Conservation (phyloP, 2,329 filamentous ascomycete species). For the Xylariaceae sp. region DNA sequence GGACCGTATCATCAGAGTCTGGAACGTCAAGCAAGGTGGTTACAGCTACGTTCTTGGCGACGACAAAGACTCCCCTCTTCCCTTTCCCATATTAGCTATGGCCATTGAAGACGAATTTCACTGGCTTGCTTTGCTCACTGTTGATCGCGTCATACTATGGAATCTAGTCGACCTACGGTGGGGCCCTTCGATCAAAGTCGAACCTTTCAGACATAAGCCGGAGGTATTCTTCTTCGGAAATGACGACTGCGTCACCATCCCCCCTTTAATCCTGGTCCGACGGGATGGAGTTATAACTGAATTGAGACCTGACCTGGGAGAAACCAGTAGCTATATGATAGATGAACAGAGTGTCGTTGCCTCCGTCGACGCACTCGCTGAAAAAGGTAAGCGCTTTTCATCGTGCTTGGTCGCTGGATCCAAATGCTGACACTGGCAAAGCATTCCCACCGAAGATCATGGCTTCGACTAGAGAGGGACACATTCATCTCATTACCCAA, state of each 20-base stretch:
- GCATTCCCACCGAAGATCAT: slow-evolving; percentile 30
- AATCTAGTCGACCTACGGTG: slow-evolving; percentile 55
- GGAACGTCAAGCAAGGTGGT: slow-evolving; percentile 52
- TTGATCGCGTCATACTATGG: slow-evolving; percentile 59
- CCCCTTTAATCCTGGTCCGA: slow-evolving; percentile 57
- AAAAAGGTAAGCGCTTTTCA: slow-evolving; percentile 38
- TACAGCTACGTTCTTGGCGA: slow-evolving; percentile 38
- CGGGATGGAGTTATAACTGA: slow-evolving; percentile 62
- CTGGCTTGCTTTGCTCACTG: slow-evolving; percentile 64
- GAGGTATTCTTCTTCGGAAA: slow-evolving; percentile 62
- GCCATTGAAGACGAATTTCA: slow-evolving; percentile 61
- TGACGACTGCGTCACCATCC: slow-evolving; percentile 32
- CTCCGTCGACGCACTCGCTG: slow-evolving; percentile 44
- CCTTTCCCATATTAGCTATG: slow-evolving; percentile 59
- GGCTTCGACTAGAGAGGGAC: slow-evolving; percentile 30
- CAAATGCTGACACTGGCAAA: slow-evolving; percentile 15
- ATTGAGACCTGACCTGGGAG: slow-evolving; percentile 44
- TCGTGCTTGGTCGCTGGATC: neutral
- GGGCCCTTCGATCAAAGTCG: slow-evolving; percentile 50
- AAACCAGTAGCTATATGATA: slow-evolving; percentile 42
- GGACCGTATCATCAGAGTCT: slow-evolving; percentile 64
- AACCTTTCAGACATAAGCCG: slow-evolving; percentile 55
- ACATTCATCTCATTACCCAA: slow-evolving; percentile 27
- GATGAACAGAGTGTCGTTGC: slow-evolving; percentile 49
- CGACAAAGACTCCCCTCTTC: slow-evolving; percentile 39